These are phyloP conservation scores for Neopestalotiopsis rosae DNA, from an alignment of 2,329 filamentous ascomycete species.

Conservation along the genomic window DNA sequence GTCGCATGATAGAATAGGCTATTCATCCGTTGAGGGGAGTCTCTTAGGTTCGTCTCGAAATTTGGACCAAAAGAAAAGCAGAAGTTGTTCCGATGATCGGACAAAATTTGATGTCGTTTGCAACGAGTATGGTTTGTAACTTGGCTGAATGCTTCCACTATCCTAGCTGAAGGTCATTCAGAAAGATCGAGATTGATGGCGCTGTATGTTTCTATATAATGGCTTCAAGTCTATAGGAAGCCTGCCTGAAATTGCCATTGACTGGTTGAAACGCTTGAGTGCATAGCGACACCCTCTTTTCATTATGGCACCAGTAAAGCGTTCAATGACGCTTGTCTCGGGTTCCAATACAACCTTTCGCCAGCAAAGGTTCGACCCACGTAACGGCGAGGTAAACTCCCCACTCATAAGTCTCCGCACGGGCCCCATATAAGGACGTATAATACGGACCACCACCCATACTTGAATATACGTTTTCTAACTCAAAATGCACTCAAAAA, in stretches of 20 bases:
- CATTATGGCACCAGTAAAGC: background rate
- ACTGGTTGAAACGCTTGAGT: background rate
- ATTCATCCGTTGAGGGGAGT: background rate
- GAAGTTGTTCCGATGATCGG: background rate
- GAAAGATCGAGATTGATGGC: background rate
- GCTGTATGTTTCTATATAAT: background rate
- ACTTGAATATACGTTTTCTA: background rate
- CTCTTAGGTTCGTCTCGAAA: background rate
- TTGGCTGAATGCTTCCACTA: background rate
- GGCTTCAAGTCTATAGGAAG: background rate
- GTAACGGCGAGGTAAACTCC: conserved; percentile 2
- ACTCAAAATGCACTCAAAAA: background rate
- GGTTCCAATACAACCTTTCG: background rate
- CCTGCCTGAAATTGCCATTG: background rate
- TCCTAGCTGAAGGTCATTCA: background rate
- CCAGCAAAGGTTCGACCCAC: background rate
- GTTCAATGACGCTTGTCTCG: background rate
- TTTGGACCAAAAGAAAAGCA: background rate
- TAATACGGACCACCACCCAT: background rate
- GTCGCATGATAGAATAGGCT: background rate
- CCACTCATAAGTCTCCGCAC: background rate
- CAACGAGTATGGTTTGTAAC: background rate
- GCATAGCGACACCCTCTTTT: background rate
- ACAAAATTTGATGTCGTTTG: background rate
- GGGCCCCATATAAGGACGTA: background rate